Conservation (phyloP, 768 basidiomycete species). For the Leccinellum luteum region DNA sequence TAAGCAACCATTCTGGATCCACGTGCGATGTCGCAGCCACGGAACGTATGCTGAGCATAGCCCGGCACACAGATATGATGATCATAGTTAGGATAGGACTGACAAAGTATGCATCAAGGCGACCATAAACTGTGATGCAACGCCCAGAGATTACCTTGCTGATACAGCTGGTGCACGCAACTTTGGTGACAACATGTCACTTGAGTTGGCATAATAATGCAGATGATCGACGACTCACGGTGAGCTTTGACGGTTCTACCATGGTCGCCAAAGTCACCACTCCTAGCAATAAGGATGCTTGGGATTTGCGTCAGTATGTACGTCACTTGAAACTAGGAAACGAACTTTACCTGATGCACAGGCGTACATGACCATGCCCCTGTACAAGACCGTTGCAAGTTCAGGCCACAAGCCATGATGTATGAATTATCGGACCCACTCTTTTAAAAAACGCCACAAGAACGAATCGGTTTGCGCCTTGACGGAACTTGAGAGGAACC, state of each 20-base stretch:
- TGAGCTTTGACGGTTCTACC: not conserved
- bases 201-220: not conserved
- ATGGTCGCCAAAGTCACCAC: not conserved
- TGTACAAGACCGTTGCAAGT: not conserved
- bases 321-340: not conserved
- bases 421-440: constrained; percentile 6
- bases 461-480: constrained; percentile 4
- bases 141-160: not conserved
- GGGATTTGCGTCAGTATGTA: not conserved
- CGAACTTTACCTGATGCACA: constrained; percentile 13
- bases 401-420: not conserved
- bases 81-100: constrained; percentile 1
- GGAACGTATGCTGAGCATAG: constrained; percentile 42
- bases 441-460: constrained; percentile 18
- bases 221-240: not conserved
- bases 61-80: constrained; percentile 33
- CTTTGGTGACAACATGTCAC: not conserved
- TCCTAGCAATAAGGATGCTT: not conserved
- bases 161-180: not conserved
- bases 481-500: constrained; percentile 3
- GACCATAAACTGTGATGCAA: not conserved
- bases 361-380: constrained; percentile 25
- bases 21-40: constrained; percentile 41
- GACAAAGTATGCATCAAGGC: not conserved
- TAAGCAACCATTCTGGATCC: constrained; percentile 43